phyloP scores from a whole-genome alignment of 805 yeast species.

The Hanseniaspora thailandica region DNA sequence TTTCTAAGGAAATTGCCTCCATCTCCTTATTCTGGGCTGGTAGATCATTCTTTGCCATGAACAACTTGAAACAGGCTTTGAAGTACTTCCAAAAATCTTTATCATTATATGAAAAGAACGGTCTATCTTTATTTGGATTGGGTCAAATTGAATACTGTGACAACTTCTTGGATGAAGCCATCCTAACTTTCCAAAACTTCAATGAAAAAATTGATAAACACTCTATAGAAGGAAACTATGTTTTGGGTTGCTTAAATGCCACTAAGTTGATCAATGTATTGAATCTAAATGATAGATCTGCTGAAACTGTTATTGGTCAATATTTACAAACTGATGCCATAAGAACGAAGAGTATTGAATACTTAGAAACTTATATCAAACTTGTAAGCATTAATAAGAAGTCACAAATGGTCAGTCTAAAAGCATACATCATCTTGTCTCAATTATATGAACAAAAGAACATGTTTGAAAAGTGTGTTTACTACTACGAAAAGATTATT shows the following conservation, averaged over 20 bases:
- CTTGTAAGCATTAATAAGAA: slow-evolving; percentile 39
- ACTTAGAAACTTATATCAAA: slow-evolving; percentile 59
- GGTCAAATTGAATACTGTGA: slow-evolving; percentile 75
- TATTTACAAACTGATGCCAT: slow-evolving; percentile 16
- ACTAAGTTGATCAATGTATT: slow-evolving; percentile 26
- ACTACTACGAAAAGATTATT: slow-evolving; percentile 48
- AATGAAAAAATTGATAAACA: slow-evolving; percentile 45
- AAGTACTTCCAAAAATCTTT: slow-evolving; percentile 60
- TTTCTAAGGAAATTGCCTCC: slow-evolving; percentile 33
- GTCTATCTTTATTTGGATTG: slow-evolving; percentile 65
- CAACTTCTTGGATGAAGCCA: slow-evolving; percentile 69
- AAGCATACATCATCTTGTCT: slow-evolving; percentile 59
- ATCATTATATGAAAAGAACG: slow-evolving; percentile 49
- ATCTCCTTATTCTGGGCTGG: slow-evolving; percentile 80
- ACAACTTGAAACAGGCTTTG: slow-evolving; percentile 60
- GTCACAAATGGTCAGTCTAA: slow-evolving; percentile 48
- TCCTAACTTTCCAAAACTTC: slow-evolving; percentile 68
- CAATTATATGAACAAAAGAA: slow-evolving; percentile 58
- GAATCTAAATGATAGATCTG: slow-evolving; percentile 16
- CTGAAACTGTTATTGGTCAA: slow-evolving; percentile 9
- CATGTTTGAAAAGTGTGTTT: slow-evolving; percentile 49
- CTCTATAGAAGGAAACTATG: slow-evolving; percentile 49
- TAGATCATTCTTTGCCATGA: slow-evolving; percentile 51
- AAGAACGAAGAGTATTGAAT: slow-evolving; percentile 44
- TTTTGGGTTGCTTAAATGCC: slow-evolving; percentile 66